These are phyloP conservation scores for Asterochloris sp. DNA, from an alignment of 139 green algal species.

Conservation along the genomic window DNA sequence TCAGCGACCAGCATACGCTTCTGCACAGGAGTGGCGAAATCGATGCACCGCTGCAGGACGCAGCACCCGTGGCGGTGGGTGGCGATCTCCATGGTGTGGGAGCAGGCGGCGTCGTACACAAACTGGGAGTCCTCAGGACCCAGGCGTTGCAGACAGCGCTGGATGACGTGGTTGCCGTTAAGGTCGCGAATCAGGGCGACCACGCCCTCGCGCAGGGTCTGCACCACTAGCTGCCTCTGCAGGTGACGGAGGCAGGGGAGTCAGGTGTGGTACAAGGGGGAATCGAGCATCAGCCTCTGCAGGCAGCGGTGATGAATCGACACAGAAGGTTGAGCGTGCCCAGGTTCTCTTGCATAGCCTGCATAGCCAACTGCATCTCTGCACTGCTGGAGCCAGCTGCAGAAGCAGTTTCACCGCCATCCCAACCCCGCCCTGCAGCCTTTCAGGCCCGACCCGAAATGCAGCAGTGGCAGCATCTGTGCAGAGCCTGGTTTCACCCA, in stretches of 20 bases:
- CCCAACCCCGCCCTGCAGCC: not conserved
- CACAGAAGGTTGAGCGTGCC: too few relatives aligned
- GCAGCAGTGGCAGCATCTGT: not conserved
- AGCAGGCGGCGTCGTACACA: conserved; percentile 87
- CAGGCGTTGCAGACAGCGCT: conserved; percentile 88
- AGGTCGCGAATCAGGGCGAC: conserved; percentile 96
- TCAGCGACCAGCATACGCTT: conserved; percentile 72
- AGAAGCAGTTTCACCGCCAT: too few relatives aligned
- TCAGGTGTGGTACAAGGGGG: too few relatives aligned
- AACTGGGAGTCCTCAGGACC: conserved; percentile 81
- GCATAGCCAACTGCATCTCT: too few relatives aligned
- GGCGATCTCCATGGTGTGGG: conserved; percentile 88
- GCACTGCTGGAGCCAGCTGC: too few relatives aligned
- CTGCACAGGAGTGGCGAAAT: conserved; percentile 85
- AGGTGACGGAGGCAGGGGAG: not conserved
- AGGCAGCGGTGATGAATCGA: too few relatives aligned
- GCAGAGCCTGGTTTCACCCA: not conserved
- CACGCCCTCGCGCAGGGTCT: conserved; percentile 78
- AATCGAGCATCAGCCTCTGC: too few relatives aligned
- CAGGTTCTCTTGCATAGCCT: too few relatives aligned
- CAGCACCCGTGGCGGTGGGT: conserved; percentile 98
- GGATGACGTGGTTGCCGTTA: conserved; percentile 99
- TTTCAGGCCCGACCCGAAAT: not conserved
- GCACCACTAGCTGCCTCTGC: conserved; percentile 78
- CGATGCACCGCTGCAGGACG: conserved; percentile 98